phyloP scores from a whole-genome alignment of 2,329 filamentous ascomycete species.

The Corniculantispora saksenae region DNA sequence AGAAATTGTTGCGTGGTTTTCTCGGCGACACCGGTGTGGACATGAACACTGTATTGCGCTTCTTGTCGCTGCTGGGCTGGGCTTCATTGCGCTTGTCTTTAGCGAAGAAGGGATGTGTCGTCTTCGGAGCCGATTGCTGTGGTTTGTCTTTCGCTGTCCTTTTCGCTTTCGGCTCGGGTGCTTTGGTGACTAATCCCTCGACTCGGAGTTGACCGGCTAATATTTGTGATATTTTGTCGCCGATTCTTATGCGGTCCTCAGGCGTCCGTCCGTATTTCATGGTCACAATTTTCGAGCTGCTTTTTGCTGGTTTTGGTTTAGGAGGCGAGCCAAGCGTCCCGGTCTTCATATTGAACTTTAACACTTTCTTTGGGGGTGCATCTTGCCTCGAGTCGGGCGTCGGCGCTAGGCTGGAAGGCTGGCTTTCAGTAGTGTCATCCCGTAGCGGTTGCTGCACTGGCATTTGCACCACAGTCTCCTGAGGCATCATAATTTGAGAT shows the following conservation, averaged over 20 bases:
- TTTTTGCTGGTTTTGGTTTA: conserved; percentile 46
- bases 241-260: conserved; percentile 49
- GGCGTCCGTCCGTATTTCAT: conserved; percentile 61
- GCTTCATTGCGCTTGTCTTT: conserved; percentile 33
- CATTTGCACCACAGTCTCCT: not conserved
- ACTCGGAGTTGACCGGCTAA: conserved; percentile 40
- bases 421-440: no score
- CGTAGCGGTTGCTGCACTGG: not conserved
- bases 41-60: conserved; percentile 47
- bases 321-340: conserved; percentile 65
- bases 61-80: conserved; percentile 27
- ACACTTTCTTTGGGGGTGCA: conserved; percentile 43
- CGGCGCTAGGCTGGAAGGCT: not conserved
- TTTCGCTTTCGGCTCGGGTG: conserved; percentile 26
- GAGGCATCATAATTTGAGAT: not conserved
- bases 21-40: conserved; percentile 57
- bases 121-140: conserved; percentile 28
- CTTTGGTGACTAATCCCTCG: conserved; percentile 24
- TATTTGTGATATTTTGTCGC: conserved; percentile 64
- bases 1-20: conserved; percentile 35
- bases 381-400: not conserved
- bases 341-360: conserved; percentile 60
- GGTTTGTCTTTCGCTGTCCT: conserved; percentile 30
- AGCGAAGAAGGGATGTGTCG: conserved; percentile 46
- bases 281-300: conserved; percentile 47